A percentile compares a stretch with the other conserved stretches of the same genome.
Evolutionary conservation across 75 land plant species (phyloP).

Genomic region (Adiantum capillusveneris): DNA sequence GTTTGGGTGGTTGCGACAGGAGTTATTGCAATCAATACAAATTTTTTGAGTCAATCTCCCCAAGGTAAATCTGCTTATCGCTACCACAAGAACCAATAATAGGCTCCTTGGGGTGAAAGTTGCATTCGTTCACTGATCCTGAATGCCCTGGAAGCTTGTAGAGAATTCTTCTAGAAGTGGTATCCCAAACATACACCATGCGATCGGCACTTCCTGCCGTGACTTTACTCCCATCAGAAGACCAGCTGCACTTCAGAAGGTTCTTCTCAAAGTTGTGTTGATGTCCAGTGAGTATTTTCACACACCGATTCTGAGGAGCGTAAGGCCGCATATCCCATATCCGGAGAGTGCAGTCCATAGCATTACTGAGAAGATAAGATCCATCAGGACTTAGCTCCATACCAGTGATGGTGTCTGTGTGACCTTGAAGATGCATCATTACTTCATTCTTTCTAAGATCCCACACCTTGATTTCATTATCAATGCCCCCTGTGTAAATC

Average conservation of each 20-base stretch:
- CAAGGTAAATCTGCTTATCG: constrained; percentile 93
- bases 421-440: constrained; percentile 90
- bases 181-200: constrained; percentile 98
- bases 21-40: constrained; percentile 2
- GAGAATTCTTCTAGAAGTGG: constrained; percentile 74
- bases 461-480: constrained; percentile 96
- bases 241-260: constrained; percentile 86
- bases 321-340: constrained; percentile 99
- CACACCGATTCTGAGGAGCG: constrained; percentile 96
- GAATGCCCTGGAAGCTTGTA: constrained; percentile 95
- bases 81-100: constrained; percentile 93
- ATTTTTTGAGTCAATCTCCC: constrained; percentile 45
- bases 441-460: constrained; percentile 83
- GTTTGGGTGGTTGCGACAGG: too few species aligned
- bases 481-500: constrained; percentile 86
- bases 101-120: constrained; percentile 87
- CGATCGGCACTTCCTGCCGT: constrained; percentile 90
- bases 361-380: constrained; percentile 86
- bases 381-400: constrained; percentile 98
- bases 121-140: constrained; percentile 90
- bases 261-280: constrained; percentile 97
- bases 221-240: constrained; percentile 92
- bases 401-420: constrained; percentile 86
- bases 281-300: constrained; percentile 85
- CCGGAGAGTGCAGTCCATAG: constrained; percentile 85